Evolutionary conservation across 768 basidiomycete genomes (phyloP).

Genomic region (Cystobasidium onofrii): DNA sequence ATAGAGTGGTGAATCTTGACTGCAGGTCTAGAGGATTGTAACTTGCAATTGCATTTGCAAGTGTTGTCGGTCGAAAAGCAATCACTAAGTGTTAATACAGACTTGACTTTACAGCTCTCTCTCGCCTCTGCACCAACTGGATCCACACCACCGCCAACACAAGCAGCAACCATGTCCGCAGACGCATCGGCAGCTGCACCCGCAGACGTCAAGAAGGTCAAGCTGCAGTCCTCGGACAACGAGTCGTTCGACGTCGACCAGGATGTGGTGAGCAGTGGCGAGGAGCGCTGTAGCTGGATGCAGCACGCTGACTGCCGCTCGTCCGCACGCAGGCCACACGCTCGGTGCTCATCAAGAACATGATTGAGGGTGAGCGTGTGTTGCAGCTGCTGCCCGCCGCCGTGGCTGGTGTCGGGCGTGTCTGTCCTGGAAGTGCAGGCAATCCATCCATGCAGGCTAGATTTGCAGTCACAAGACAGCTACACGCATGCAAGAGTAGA

Average conservation of each 20-base stretch:
- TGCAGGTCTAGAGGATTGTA: no score
- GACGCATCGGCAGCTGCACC: conserved; percentile 13
- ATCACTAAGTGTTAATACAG: no score
- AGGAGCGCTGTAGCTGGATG: no score
- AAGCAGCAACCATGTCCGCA: conserved; percentile 15
- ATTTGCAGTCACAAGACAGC: not conserved
- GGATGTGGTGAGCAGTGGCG: conserved; percentile 62
- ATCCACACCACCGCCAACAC: not conserved
- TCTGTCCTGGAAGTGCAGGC: not conserved
- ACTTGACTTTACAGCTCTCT: no score
- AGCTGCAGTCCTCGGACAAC: conserved; percentile 57
- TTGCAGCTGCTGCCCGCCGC: no score
- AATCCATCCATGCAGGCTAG: not conserved
- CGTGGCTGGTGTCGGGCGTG: no score
- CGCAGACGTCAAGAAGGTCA: conserved; percentile 34
- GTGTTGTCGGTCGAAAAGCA: no score
- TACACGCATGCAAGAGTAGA: no score
- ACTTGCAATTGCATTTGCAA: no score
- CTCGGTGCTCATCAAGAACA: conserved; percentile 94
- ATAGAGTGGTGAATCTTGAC: no score
- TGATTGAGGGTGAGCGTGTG: conserved; percentile 87
- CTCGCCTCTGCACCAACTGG: not conserved
- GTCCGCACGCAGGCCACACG: conserved; percentile 51
- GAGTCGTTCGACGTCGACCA: conserved; percentile 89
- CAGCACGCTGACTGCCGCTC: no score